Base-by-base conservation (phyloP, 1,139 yeast genomes). In the Diutina pseudorugosa region DNA sequence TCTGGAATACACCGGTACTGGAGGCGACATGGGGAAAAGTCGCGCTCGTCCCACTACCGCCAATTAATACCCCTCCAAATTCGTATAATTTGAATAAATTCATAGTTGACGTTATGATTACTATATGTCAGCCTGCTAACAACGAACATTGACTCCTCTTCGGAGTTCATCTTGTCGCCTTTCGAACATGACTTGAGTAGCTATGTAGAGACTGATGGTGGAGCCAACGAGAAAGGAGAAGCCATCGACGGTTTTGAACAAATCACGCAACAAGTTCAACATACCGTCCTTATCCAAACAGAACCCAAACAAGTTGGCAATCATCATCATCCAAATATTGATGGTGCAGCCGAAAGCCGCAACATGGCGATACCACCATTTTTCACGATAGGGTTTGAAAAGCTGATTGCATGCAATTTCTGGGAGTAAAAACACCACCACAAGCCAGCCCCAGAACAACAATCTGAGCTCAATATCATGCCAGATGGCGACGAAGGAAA, bases 251-350 rank as follows among this genome's bases (percentile, higher is more conserved):
- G 97, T 88, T 40, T 78, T 73, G 61, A 90, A 80, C 79, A 93
- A 83, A 55, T 85, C 90, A 33, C 67, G 63, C 25, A 93, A 68
- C 60, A 93, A 74, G 51, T 75, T 73, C 47, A 75, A 59, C 41
- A 91, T 83, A 1, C 98, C 98, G 57, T 89, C 96, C 48, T 83
- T 72, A 5, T 97, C 98, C 47, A 93, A 75, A 61, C 97, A 93
- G 67, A 93, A 94, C 0, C 99, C 99, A 61, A 86, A 90, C 53
- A 94, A 69, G 61, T 94, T 94, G 27, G 98, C 98, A 59, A 89
- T 77, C 93, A 94, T 91, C 98, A 94, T 93, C 85, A 91, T 79
- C 96, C 97, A 91, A 55, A 94, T 85, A 65, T 93, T 94, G 16
- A 76, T 62, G 21, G 90, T 95, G 1, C 93, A 96, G 1, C 98